Base-by-base conservation (phyloP, 106 monocot genomes). In the Posidonia australis region DNA sequence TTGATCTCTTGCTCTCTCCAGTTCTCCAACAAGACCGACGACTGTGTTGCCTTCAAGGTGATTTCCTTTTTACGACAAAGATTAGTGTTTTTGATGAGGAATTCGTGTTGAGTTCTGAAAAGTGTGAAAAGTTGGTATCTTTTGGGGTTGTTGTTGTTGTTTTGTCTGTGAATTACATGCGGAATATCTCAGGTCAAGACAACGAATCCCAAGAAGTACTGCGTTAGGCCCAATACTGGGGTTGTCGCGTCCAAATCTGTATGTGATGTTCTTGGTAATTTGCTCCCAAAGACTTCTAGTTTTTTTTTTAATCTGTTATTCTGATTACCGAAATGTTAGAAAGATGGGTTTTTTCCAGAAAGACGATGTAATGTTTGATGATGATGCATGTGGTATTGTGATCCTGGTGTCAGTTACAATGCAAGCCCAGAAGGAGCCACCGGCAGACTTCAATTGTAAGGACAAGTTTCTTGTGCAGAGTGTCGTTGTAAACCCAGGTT, bases 391-490 rank as follows among this genome's bases (percentile, higher is more conserved):
- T n/a, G n/a, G n/a, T n/a, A 26, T 31, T 51, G n/a, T 41, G 44
- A 65, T 63, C 25, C 16, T 59, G 21, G 31, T 21, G 59, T 58
- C 49, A 92, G 92, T 92, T 60, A 92, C 92, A 10, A 92, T 87
- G 92, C 92, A 92, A 80, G 92, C 92, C 2, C 92, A 87, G 65
- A 58, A 73, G 70, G 92, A 87, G 44, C 71, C 78, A 31, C 92
- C 87, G 10, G 25, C 71, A 5, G 92, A 87, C 54, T 63, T 87
- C 74, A 77, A 84, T 28, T 82, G 87, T 73, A 88, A 88, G 80
- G 92, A 92, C 52, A 92, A 82, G 60, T 92, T 92, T 71, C 87
- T 92, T 22, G 80, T 92, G 12, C 92, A 92, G 73, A 80, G 92
- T 45, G 71, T 82, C 0, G 26, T 82, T 28, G 56, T 68, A 3